These are phyloP conservation scores for Stropharia rugosoannulata DNA, from an alignment of 768 basidiomycete genomes.

Conservation along the genomic window DNA sequence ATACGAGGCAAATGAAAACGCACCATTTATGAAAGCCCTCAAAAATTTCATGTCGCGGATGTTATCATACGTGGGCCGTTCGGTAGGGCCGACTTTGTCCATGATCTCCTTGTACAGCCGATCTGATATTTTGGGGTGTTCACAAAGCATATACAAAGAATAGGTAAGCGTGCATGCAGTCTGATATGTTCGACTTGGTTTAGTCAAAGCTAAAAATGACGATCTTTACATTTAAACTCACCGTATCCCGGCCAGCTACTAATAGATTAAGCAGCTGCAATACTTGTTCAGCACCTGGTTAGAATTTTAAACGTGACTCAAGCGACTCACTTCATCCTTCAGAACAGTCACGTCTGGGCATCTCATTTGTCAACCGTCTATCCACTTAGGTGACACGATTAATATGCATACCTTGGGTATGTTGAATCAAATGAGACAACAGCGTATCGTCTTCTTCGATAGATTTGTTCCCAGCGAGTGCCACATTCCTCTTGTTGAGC, in stretches of 20 bases:
- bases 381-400: neutral
- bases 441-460: slow-evolving; percentile 36
- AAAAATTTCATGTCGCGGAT: slow-evolving; percentile 45
- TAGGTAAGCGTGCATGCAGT: slow-evolving; percentile 42
- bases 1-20: neutral
- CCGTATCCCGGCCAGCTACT: slow-evolving; percentile 53
- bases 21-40: slow-evolving; percentile 32
- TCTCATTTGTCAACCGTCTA: neutral
- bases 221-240: slow-evolving; percentile 9
- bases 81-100: slow-evolving; percentile 32
- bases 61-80: slow-evolving; percentile 41
- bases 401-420: slow-evolving; percentile 40
- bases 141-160: slow-evolving; percentile 41
- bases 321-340: slow-evolving; percentile 16
- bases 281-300: neutral
- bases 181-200: slow-evolving; percentile 11
- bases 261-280: slow-evolving; percentile 47
- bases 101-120: slow-evolving; percentile 41
- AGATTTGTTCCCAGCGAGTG: slow-evolving; percentile 12
- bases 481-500: slow-evolving; percentile 28
- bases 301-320: too few species aligned
- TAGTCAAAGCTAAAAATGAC: neutral
- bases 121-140: slow-evolving; percentile 36
- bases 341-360: slow-evolving; percentile 13
- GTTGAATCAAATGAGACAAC: slow-evolving; percentile 45